Conservation (phyloP, 1,139 yeast species). For the Yamadazyma mexicana region DNA sequence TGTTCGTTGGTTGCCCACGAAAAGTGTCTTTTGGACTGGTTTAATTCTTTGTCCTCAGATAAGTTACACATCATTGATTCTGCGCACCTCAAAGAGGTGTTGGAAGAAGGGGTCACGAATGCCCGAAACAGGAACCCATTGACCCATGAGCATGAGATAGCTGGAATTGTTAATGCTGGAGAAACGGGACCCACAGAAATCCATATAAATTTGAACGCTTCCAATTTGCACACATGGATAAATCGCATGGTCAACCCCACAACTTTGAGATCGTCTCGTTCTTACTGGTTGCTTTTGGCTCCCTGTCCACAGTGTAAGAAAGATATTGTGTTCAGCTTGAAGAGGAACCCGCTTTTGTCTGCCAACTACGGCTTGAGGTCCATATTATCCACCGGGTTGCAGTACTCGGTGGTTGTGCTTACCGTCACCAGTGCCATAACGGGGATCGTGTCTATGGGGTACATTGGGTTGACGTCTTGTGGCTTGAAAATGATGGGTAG, state of each 20-base stretch:
- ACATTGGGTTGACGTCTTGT: conserved; percentile 41
- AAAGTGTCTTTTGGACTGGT: conserved; percentile 47
- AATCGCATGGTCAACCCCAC: conserved; percentile 10
- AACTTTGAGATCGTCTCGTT: neutral
- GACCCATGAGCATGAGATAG: conserved; percentile 16
- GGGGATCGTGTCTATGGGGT: conserved; percentile 44
- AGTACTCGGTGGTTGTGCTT: conserved; percentile 35
- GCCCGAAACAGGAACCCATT: neutral
- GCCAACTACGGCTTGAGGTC: conserved; percentile 21
- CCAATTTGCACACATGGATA: conserved; percentile 20
- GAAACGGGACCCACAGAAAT: conserved; percentile 1
- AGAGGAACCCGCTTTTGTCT: conserved; percentile 28
- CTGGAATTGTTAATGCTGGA: conserved; percentile 1
- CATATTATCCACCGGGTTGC: conserved; percentile 24
- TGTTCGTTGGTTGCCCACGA: conserved; percentile 41
- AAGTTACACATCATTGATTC: conserved; percentile 26
- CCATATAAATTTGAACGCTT: conserved; percentile 5
- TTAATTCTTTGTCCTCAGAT: conserved; percentile 36
- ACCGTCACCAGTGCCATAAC: conserved; percentile 43
- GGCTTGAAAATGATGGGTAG: conserved; percentile 43
- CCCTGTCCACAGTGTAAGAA: conserved; percentile 48
- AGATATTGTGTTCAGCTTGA: conserved; percentile 36
- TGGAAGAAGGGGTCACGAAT: conserved; percentile 1
- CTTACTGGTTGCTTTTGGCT: conserved; percentile 23
- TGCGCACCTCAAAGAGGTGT: neutral